A percentile compares a stretch with the other conserved stretches of the same genome.
phyloP scores from a whole-genome alignment of 2,329 filamentous ascomycete species.

The Thielaviopsis ethacetica region DNA sequence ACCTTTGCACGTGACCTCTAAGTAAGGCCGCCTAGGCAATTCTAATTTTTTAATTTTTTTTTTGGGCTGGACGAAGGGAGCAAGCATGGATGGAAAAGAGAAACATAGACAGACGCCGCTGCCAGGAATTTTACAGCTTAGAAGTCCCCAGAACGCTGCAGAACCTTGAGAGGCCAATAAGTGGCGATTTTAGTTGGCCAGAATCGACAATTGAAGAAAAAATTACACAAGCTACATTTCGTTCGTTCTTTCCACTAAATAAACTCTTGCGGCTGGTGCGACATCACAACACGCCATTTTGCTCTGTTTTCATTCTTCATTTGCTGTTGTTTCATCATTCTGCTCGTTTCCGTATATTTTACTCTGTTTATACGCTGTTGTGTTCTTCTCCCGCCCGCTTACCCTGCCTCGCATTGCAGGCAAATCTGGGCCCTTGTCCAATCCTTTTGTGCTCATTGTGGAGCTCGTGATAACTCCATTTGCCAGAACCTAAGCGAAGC shows the following conservation, averaged over 20 bases:
- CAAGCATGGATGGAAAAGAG: background rate
- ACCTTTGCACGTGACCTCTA: background rate
- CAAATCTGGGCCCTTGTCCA: background rate
- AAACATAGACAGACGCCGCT: background rate
- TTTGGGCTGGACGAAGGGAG: background rate
- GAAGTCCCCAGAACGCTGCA: conserved; percentile 2
- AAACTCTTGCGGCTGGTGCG: background rate
- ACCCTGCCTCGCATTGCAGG: background rate
- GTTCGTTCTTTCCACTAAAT: background rate
- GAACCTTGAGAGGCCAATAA: background rate
- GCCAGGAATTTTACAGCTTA: background rate
- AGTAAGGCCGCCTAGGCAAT: background rate
- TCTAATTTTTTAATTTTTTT: background rate
- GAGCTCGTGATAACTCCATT: background rate
- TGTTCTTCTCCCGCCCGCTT: background rate
- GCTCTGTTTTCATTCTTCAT: background rate
- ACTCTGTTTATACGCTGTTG: background rate
- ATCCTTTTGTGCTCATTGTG: background rate
- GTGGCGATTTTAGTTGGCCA: background rate
- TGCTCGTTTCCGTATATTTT: background rate
- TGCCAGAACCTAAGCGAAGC: background rate
- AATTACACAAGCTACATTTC: background rate
- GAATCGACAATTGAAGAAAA: background rate
- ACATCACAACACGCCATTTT: background rate
- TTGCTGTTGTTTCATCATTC: background rate